Evolutionary conservation across 2,329 filamentous ascomycete genomes (phyloP).

Genomic region (Colletotrichum sojae): DNA sequence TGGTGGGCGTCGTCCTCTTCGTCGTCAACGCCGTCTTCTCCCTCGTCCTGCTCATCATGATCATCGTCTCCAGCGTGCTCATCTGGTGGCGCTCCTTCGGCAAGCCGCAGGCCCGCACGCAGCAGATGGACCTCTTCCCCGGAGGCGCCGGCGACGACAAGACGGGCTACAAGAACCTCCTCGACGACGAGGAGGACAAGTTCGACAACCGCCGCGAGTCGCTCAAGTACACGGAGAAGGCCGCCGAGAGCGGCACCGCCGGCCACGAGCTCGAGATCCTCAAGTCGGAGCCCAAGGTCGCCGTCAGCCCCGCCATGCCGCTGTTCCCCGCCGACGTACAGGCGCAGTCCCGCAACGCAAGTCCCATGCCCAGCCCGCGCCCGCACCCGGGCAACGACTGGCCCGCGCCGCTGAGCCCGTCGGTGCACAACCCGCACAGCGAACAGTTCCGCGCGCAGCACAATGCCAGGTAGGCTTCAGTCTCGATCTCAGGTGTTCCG

Average conservation of each 20-base stretch:
- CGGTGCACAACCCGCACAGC: conserved; percentile 24
- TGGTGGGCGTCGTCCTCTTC: conserved; percentile 92
- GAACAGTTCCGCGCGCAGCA: conserved; percentile 26
- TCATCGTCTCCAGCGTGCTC: conserved; percentile 72
- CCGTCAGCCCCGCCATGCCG: conserved; percentile 32
- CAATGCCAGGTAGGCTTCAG: conserved; percentile 29
- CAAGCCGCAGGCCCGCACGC: conserved; percentile 81
- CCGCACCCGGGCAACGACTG: conserved; percentile 4
- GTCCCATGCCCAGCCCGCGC: conserved; percentile 7
- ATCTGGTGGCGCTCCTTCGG: conserved; percentile 91
- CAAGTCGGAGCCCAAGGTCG: conserved; percentile 22
- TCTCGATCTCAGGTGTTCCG: too few relatives aligned
- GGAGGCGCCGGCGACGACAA: conserved; percentile 86
- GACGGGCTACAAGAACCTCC: conserved; percentile 54
- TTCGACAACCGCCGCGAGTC: conserved; percentile 43
- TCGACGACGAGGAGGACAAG: conserved; percentile 59
- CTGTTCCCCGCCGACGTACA: conserved; percentile 32
- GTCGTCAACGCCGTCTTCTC: conserved; percentile 90
- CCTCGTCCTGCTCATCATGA: conserved; percentile 85
- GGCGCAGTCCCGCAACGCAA: conserved; percentile 13
- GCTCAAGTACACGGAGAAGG: conserved; percentile 32
- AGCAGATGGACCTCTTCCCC: conserved; percentile 81
- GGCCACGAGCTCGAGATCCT: conserved; percentile 24
- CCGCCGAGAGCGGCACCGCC: conserved; percentile 17
- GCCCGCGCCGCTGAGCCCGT: conserved; percentile 26